Base-by-base conservation (phyloP, 768 basidiomycete species). In the Pleurotus pulmonarius region DNA sequence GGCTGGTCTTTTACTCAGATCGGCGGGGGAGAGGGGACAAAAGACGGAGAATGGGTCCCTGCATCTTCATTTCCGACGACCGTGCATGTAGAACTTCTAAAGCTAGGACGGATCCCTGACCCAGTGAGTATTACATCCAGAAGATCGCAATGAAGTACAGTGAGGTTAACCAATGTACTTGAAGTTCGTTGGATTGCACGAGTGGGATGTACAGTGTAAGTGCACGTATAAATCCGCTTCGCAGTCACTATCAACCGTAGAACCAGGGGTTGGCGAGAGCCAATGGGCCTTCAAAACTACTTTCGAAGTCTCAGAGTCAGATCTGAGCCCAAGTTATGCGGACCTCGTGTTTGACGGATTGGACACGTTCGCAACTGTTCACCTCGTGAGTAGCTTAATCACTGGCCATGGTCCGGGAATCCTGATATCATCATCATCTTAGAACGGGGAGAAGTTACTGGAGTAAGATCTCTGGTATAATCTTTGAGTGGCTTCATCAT, bases 131-230 rank as follows among this genome's bases (percentile, higher is more conserved):
- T 44, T 46, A 53, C 13, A 15, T 55, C 34, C 48, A 22, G n/a
- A 12, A 24, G 15, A 13, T 55, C 13, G 8, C 29, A 3, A 25
- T 12, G 18, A 12, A n/a, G n/a, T n/a, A n/a, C n/a, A n/a, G 26
- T 44, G 20, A 34, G 29, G 15, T 24, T 15, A 24, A 46, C 6
- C 15, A 13, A 39, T 16, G 11, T 49, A 24, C 49, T 13, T 60
- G 22, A 60, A 92, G 89, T 88, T 88, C 60, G 61, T 90, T 44
- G 90, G 87, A 9, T 72, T 93, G 58, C 79, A 88, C 59, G 94
- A 96, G 68, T 92, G 88, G 86, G 88, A 94, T 63, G 87, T 93
- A 12, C 94, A 96, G 73, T 95, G 93, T 92, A 60, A 63, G 83
- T 67, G 9, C n/a, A 25, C 5, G 44, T 40, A 7, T 7, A 40